Evolutionary conservation across 2,329 filamentous ascomycete species (phyloP), one percentile per base, ranked within the genome.

Genomic region (Botrytis fragariae): DNA sequence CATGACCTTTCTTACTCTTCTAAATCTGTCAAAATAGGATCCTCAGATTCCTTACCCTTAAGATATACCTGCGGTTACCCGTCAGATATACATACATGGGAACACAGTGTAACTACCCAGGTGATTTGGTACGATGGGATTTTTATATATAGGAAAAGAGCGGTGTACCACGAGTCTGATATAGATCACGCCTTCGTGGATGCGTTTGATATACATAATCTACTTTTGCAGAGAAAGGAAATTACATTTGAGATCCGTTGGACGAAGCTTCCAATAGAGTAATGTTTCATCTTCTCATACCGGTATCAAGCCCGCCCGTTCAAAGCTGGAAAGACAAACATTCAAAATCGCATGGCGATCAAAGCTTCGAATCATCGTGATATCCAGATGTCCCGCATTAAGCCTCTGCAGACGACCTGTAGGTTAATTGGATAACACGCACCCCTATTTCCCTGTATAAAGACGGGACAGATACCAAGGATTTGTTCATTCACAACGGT

Each of bases 221-320:
- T 64, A 45, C 62, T 45, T 25, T 35, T 35, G 25, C 25, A 32
- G 4, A 35, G 42, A 45, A 35, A 48, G 42, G 62, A 64, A 64
- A 64, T 45, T 64, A 42, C 42, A 35, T 45, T 25, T 54, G 42
- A 64, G 62, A 64, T 64, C 62, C 42, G 29, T 64, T 45, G n/a
- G 62, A 64, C 62, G 42, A 64, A 64, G n/a, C n/a, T 64, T 45
- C 42, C 62, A 64, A 64, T 64, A 45, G 60, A 42, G 60, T 29
- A 42, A 62, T 62, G 37, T 62, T 62, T 62, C 60, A 39, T 62
- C 37, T n/a, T 18, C 60, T 62, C 60, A 29, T 62, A 62, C 37
- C 37, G 37, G 60, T 42, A n/a, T 42, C 35, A 39, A 29, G 60
- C 35, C 60, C 25, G 60, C 37, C 60, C 35, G 37, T 39, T 62